Evolutionary conservation across 768 basidiomycete species (phyloP).

Genomic region (Tricholoma matsutake): DNA sequence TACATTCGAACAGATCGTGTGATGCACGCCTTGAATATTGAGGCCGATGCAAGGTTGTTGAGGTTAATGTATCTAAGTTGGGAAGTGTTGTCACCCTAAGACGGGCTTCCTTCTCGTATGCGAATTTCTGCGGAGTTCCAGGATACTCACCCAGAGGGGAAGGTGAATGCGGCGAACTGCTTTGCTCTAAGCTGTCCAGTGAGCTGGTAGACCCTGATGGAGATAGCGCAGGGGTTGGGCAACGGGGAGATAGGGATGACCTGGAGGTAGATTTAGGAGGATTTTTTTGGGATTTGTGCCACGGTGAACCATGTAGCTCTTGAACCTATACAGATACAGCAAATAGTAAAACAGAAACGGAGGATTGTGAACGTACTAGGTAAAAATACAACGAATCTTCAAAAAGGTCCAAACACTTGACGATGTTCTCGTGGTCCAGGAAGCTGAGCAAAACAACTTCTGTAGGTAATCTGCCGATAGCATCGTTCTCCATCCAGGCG

Average conservation of each 20-base stretch:
- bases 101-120: neutral
- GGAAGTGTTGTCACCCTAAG: neutral
- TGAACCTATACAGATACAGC: conserved; percentile 56
- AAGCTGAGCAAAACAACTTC: conserved; percentile 77
- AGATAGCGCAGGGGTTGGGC: conserved; percentile 53
- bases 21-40: conserved; percentile 70
- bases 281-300: conserved; percentile 50
- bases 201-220: conserved; percentile 53
- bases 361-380: conserved; percentile 51
- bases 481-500: conserved; percentile 63
- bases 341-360: neutral
- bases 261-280: conserved; percentile 15
- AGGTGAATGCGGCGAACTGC: conserved; percentile 34
- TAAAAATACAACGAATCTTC: conserved; percentile 87
- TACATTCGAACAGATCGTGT: conserved; percentile 93
- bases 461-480: conserved; percentile 64
- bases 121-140: neutral
- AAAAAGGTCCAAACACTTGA: conserved; percentile 80
- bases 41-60: conserved; percentile 28
- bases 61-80: conserved; percentile 10
- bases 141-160: neutral
- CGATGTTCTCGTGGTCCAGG: conserved; percentile 77
- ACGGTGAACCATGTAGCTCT: conserved; percentile 91
- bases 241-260: conserved; percentile 24
- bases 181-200: conserved; percentile 38